Evolutionary conservation across 1,139 yeast species (phyloP), one percentile per base, ranked within the genome.

Genomic region (Magnusiomyces sp.): DNA sequence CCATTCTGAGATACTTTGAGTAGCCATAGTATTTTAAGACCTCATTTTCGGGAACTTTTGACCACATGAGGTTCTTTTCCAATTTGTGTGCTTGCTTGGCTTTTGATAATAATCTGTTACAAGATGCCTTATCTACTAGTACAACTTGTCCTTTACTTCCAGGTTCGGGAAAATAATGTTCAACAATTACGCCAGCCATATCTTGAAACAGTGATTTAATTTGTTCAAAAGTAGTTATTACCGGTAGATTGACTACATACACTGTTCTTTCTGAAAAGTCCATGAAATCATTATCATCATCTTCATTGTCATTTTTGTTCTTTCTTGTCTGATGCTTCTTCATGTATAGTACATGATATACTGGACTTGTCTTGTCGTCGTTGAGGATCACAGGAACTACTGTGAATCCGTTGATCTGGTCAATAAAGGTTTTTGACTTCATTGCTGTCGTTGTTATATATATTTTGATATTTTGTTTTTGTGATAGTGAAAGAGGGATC

Each of bases 231-330:
- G 74, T 72, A 10, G 89, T 73, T 53, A 76, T 74, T 31, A 82
- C 70, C 2, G 97, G 96, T 45, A 88, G 69, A 62, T 89, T 89
- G 53, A 83, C 79, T n/a, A 83, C 65, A 65, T 89, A 90, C 16
- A 90, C 67, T 11, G 84, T 74, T 47, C 82, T 62, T 43, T 67
- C 68, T 11, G 71, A 73, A n/a, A 70, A 61, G 52, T 77, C 80
- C 27, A 55, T 48, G 4, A 4, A 4, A 32, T 56, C 56, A 34
- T 55, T 57, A 31, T 57, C 56, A 47, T 56, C 52, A 37, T 53
- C 44, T 53, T 58, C 55, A 32, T 45, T 43, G 45, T 45, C 42
- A 7, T 7, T 23, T 23, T 51, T 48, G 33, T 34, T n/a, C 31
- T 51, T 50, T 27, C 53, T 43, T 13, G 50, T 45, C 50, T 58